Base-by-base conservation (phyloP, 2,329 filamentous ascomycete species). In the Cladophialophora exuberans region DNA sequence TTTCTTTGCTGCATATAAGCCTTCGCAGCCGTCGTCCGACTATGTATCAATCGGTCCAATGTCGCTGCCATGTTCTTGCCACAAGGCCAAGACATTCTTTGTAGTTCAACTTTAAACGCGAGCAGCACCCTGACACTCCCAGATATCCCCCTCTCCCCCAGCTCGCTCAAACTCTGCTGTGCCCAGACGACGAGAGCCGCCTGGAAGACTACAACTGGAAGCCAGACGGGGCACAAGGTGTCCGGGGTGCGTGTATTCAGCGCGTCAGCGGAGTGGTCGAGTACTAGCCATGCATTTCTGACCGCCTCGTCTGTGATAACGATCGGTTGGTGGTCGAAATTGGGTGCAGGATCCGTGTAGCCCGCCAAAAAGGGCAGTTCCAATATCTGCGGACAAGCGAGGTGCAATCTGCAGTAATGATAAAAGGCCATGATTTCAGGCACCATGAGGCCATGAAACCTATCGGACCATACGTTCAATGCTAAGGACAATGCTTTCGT, bases 151-250 rank as follows among this genome's bases (percentile, higher is more conserved):
- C 17, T 17, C 25, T 25, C 15, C 28, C 9, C 5, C n/a, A 9
- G 4, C 11, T 25, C 13, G 22, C 7, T 10, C 25, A 36, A 20
- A 42, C 17, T 11, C 30, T 20, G n/a, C 17, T 47, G 36, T 6
- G 52, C 52, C 52, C 52, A 54, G n/a, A 54, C 23, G 9, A 54
- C 43, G 6, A 54, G 52, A 45, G 25, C 52, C 3, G 52, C 52
- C n/a, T 48, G 26, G 33, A 54, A 54, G 13, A 54, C 52, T 2
- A 42, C 26, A 26, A 54, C 25, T 7, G 52, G 52, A 31, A 49
- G 26, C 52, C 52, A 54, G 20, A 48, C 23, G 3, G 52, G 31
- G 25, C 52, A 54, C 22, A 54, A 17, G 6, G n/a, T 36, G 5
- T 36, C 33, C n/a, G n/a, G n/a, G n/a, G n/a, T 36, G 5, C 33